phyloP scores from a whole-genome alignment of 2,329 filamentous ascomycete species.

The Curvularia hawaiiensis region DNA sequence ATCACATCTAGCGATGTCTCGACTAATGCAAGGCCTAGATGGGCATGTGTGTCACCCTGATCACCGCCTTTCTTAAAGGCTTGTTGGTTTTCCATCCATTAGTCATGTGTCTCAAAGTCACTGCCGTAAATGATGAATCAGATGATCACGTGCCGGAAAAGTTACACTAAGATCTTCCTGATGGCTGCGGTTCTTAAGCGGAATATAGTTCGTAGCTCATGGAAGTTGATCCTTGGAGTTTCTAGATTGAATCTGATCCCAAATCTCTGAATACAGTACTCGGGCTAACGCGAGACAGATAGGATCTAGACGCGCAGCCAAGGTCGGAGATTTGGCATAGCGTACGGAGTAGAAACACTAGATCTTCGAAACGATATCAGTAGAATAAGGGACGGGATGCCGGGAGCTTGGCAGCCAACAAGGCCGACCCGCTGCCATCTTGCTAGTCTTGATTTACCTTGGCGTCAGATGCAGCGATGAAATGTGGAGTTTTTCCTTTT shows the following conservation, averaged over 20 bases:
- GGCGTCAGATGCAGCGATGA: neutral
- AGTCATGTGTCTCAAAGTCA: neutral
- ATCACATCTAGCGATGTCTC: neutral
- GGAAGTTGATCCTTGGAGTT: slow-evolving; percentile 9
- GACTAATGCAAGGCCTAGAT: neutral
- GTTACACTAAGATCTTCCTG: neutral
- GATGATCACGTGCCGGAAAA: neutral
- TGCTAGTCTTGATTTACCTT: neutral
- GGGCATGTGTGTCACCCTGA: neutral
- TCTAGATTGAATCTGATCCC: slow-evolving; percentile 10
- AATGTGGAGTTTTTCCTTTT: neutral
- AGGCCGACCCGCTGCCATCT: neutral
- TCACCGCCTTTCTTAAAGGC: neutral
- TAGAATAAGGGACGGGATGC: slow-evolving; percentile 31
- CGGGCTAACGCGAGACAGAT: neutral
- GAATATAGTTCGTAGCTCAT: neutral
- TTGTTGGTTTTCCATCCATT: neutral
- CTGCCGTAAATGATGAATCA: neutral
- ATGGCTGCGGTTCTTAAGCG: neutral
- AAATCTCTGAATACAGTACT: slow-evolving; percentile 12
- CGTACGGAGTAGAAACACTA: neutral
- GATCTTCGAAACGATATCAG: neutral
- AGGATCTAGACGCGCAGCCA: neutral
- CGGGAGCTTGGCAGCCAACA: slow-evolving; percentile 1
- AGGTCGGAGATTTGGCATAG: neutral